Evolutionary conservation across 805 yeast genomes (phyloP).

Genomic region (Yamadazyma olivae): DNA sequence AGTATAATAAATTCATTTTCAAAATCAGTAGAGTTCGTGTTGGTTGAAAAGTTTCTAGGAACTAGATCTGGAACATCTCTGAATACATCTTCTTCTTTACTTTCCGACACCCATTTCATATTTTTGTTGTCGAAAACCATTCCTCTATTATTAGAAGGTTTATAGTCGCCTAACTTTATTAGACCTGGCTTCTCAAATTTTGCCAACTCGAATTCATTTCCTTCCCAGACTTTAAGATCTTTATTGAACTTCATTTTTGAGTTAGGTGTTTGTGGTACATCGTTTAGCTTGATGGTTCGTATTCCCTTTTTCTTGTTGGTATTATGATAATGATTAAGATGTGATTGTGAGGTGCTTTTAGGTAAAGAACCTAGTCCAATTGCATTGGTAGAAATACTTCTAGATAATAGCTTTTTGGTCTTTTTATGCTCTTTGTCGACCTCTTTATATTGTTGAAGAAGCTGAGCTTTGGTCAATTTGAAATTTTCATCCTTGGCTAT

Average conservation of each 20-base stretch:
- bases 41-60: not conserved
- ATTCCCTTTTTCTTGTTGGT: not conserved
- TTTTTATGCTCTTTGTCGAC: slow-evolving; percentile 13
- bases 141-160: slow-evolving; percentile 20
- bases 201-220: slow-evolving; percentile 56
- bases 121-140: slow-evolving; percentile 61
- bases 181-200: slow-evolving; percentile 50
- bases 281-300: slow-evolving; percentile 16
- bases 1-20: slow-evolving; percentile 26
- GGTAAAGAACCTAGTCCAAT: not conserved
- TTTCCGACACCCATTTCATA: slow-evolving; percentile 56
- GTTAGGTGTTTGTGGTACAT: slow-evolving; percentile 15
- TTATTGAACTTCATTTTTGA: slow-evolving; percentile 54
- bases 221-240: slow-evolving; percentile 55
- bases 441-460: slow-evolving; percentile 32
- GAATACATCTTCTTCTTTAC: slow-evolving; percentile 40
- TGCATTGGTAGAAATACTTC: slow-evolving; percentile 5
- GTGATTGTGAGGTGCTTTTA: not conserved
- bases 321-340: not conserved
- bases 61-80: slow-evolving; percentile 47
- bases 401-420: slow-evolving; percentile 8
- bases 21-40: slow-evolving; percentile 3
- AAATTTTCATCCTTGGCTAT: slow-evolving; percentile 13
- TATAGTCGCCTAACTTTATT: slow-evolving; percentile 28
- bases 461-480: slow-evolving; percentile 20